Evolutionary conservation across 495 filamentous ascomycete genomes (phyloP), one percentile per base, ranked within the genome.

Genomic region (Penicillium longicatenatum): DNA sequence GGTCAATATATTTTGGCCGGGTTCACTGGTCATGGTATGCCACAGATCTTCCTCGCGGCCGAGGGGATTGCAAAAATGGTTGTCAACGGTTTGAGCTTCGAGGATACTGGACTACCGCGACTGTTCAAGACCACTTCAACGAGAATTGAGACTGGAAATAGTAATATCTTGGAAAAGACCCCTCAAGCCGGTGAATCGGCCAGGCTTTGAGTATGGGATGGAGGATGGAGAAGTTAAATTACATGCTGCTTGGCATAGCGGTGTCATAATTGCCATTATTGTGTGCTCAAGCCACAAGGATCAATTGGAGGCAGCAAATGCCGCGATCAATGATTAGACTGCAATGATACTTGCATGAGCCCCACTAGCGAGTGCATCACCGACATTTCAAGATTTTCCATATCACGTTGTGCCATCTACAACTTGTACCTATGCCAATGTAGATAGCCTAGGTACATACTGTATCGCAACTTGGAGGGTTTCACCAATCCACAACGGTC

Each of bases 21-120:
- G 1, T 81, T 79, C 31, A 78, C 70, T 12, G 80, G 80, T 0
- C 75, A 77, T 59, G 80, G 81, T 0, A 83, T 82, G 80, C 74
- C 79, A 0, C 70, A 77, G 17, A 75, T 80, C 24, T 76, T 78
- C 56, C 65, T 82, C 0, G 68, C 71, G 7, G 77, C 78, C 6
- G 68, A 77, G 48, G 79, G 70, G 1, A 53, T 82, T 41, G 78
- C 77, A 4, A 61, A 69, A 58, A 79, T 82, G 71, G 58, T 80
- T 22, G 57, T 60, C 17, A 52, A 70, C 9, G 73, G 64, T 11
- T 52, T 52, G 2, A 24, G 62, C 17, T 79, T 75, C 51, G 68
- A 70, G 33, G 57, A 75, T 30, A 77, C 72, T 29, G 73, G 72
- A 11, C 39, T 78, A 4, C 78, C 76, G 21, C 64, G 65, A 50